A percentile compares a stretch with the other conserved stretches of the same genome.
Evolutionary conservation across 2,329 filamentous ascomycete genomes (phyloP).

Genomic region (Ophiostoma australiae): DNA sequence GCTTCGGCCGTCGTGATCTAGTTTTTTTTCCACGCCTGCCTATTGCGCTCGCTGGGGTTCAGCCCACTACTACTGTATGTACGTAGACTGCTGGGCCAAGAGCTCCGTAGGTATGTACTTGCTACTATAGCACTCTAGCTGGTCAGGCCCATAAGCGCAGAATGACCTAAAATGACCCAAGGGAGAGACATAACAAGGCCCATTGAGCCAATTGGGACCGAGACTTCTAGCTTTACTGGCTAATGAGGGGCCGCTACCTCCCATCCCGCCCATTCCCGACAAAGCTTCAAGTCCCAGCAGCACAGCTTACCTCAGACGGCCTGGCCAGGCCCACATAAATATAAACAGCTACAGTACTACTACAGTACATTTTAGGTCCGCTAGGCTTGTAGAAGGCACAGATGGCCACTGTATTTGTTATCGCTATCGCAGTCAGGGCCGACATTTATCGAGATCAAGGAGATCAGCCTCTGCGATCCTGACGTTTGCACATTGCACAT

Average conservation of each 20-base stretch:
- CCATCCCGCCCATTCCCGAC: slow-evolving; percentile 22
- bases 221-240: slow-evolving; percentile 15
- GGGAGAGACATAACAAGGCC: not conserved
- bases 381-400: not conserved
- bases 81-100: not conserved
- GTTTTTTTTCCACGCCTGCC: not conserved
- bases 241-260: slow-evolving; percentile 13
- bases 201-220: not conserved
- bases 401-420: not conserved
- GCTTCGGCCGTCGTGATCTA: slow-evolving; percentile 8
- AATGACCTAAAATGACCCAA: not conserved
- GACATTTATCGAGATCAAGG: not conserved
- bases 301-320: slow-evolving; percentile 14
- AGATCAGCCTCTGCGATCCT: not conserved
- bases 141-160: not conserved
- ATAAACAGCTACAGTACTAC: not conserved
- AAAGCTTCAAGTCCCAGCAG: not conserved
- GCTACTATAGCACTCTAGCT: too few relatives aligned
- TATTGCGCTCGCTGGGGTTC: not conserved
- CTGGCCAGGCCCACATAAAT: not conserved
- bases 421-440: not conserved
- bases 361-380: too few relatives aligned
- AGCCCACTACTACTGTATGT: slow-evolving; percentile 1
- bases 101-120: not conserved
- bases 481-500: not conserved